Evolutionary conservation across 1,139 yeast genomes (phyloP), one percentile per base, ranked within the genome.

Genomic region (Saccharomycopsis hybrid): DNA sequence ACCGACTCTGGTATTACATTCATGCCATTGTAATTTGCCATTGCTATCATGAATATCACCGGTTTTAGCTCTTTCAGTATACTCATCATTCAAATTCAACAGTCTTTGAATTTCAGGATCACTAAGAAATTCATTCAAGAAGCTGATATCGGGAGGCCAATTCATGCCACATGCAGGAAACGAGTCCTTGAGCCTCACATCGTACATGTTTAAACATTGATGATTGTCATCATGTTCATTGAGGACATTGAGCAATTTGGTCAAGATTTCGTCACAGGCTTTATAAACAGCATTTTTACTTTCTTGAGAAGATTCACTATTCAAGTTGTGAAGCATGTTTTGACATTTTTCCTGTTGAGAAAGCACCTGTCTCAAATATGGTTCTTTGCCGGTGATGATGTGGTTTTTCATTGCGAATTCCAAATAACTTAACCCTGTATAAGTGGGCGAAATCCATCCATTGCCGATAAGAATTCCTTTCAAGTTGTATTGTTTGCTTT

Each of bases 391-490:
- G 36, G 70, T 62, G 7, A 92, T 66, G 5, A 92, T 58, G 0
- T 82, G 84, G 5, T 78, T 73, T 24, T 80, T 74, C 42, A 80
- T 59, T 1, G 86, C 74, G 64, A 75, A 90, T 1, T 95, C 96
- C 38, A 87, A 66, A 60, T 85, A 89, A 13, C 96, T 79, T 54
- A 88, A 71, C 51, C 94, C 82, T 66, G 92, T 98, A 48, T 77
- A 76, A 55, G 80, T 77, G 1, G 97, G 97, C 40, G 89, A 90
- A n/a, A 92, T 79, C 96, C 96, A 92, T 1, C 97, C 97, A 66
- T 92, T 92, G 8, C 97, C 97, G 53, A 92, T 84, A 57, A 89
- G 58, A n/a, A 87, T 62, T 0, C 90, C 92, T 55, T 76, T 72
- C 51, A 90, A 63, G 52, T 82, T 71, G 41, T 46, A 52, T 55